Base-by-base conservation (phyloP, 768 basidiomycete genomes). In the Chlorophyllum brunneum region DNA sequence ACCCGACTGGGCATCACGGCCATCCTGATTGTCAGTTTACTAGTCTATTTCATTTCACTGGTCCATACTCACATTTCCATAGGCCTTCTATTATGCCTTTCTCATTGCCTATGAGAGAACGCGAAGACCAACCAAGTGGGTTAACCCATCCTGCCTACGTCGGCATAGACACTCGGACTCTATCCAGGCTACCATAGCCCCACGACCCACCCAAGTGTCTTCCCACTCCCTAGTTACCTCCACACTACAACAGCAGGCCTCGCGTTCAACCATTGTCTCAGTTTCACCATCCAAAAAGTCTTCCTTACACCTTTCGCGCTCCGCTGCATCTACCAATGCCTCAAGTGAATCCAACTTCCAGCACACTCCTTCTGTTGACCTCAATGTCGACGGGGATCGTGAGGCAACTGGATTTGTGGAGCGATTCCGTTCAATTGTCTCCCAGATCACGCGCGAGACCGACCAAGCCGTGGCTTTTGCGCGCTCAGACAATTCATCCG, bases 1-100 rank as follows among this genome's bases (percentile, higher is more conserved):
- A 49, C 80, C 43, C 80, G 88, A 34, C 64, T 86, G 27, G 59
- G 74, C 8, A 42, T 86, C 20, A 88, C 86, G 1, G 54, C 70
- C 34, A 54, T 67, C 23, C 58, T 83, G 43, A 64, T 80, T 48
- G 87, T 89, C 60, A 64, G 86, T 75, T 30, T 2, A 40, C 27
- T 23, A 43, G 36, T 42, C 3, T 26, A 46, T 27, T 24, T 47
- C 10, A 48, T n/a, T 50, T 37, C 46, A 33, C 20, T 58, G 15
- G 48, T 41, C 26, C 27, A 13, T 48, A 39, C 33, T 55, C 13
- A 43, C 18, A 11, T 42, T 36, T 24, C 29, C 27, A 26, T 49
- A 50, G 49, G 49, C 41, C 26, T 22, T 46, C 36, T 50, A 55
- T 29, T 44, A 50, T n/a, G 37, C 51, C 20, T 53, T 53, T 15